A percentile compares a stretch with the other conserved stretches of the same genome.
These are phyloP conservation scores for Pinus albicaulis DNA, from an alignment of 75 land plant species.

Conservation along the genomic window DNA sequence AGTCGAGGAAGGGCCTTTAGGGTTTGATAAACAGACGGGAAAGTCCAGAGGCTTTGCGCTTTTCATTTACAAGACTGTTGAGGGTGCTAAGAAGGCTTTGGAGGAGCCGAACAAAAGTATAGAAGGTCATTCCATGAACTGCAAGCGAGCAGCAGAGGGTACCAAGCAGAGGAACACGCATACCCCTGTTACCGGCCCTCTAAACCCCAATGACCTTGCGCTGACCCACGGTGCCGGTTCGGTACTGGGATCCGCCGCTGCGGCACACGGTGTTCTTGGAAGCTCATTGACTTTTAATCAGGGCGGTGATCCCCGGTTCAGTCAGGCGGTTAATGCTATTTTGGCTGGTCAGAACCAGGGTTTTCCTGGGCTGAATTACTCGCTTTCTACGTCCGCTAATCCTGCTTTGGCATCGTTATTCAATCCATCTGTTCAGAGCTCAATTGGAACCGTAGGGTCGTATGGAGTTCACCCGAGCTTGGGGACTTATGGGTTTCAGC, in stretches of 20 bases:
- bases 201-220: neutral
- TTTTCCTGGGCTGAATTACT: neutral
- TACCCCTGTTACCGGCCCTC: neutral
- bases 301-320: neutral
- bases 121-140: conserved; percentile 45
- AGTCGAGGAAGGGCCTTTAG: conserved; percentile 42
- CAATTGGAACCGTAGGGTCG: no score
- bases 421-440: neutral
- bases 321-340: neutral
- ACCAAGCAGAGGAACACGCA: conserved; percentile 26
- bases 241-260: neutral
- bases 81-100: conserved; percentile 33
- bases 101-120: conserved; percentile 35
- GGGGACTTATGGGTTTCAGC: neutral
- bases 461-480: neutral
- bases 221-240: neutral
- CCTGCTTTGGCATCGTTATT: neutral
- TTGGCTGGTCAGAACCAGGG: neutral
- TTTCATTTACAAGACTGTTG: conserved; percentile 32
- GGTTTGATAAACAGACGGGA: conserved; percentile 24
- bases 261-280: neutral
- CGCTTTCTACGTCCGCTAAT: neutral
- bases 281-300: neutral
- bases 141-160: conserved; percentile 57
- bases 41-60: conserved; percentile 25